Base-by-base conservation (phyloP, 1,284 basidiomycete genomes). In the Naganishia liquefaciens region DNA sequence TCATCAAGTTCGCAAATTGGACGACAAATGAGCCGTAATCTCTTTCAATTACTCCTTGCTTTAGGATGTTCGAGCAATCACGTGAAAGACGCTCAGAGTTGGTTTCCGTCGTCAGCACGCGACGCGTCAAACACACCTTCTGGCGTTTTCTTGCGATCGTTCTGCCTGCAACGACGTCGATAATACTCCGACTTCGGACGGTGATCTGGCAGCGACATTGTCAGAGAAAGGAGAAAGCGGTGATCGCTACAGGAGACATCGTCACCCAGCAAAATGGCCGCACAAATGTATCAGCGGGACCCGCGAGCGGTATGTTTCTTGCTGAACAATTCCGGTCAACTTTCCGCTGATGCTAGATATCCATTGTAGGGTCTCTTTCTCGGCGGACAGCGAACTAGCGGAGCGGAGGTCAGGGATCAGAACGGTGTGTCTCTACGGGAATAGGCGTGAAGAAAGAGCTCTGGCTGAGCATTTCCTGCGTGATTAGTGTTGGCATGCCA, bases 391-490 rank as follows among this genome's bases (percentile, higher is more conserved):
- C 85, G 94, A 76, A 87, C 95, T 40, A 90, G 91, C 73, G 94
- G 94, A 11, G 91, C 94, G 75, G 94, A 97, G 79, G 91, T 98
- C 65, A 86, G 94, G 68, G 93, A 97, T 82, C 93, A 96, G 81
- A 95, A 95, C 87, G 92, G 92, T 92, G 68, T 28, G 55, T 17
- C 11, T 40, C 4, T 13, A 23, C 51, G 11, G 19, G 25, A n/a
- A 23, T 13, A 44, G 25, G 10, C 43, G 47, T 17, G 25, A 17
- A 44, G 54, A 21, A 30, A 7, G 44, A 25, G 27, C 54, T 50
- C 50, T 13, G 63, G 25, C 40, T 15, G 39, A 15, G 9, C 68
- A 49, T 63, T 70, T 63, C 68, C 43, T 33, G 23, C 67, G 13
- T 58, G 63, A 55, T 46, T 73, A 93, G 96, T 99, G 71, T 87